Conservation (phyloP, 805 yeast genomes). For the Cyberlindnera samutprakarnensis region DNA sequence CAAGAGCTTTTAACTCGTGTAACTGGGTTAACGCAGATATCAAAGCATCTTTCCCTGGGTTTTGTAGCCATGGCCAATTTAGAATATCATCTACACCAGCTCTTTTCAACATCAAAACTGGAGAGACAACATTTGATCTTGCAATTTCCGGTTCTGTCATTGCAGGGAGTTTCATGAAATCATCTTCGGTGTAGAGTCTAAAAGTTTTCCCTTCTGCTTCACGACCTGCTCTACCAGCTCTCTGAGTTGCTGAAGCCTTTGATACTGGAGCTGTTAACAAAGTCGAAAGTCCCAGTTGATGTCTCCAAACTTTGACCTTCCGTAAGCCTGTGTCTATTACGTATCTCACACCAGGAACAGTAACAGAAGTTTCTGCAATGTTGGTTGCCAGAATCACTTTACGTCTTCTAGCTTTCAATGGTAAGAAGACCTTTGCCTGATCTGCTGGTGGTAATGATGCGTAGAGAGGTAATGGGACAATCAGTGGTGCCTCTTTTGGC, state of each 20-base stretch:
- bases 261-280: constrained; percentile 88
- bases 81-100: constrained; percentile 78
- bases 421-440: constrained; percentile 74
- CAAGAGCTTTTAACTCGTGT: constrained; percentile 71
- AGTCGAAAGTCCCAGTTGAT: constrained; percentile 87
- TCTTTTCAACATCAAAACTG: constrained; percentile 76
- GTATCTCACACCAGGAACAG: constrained; percentile 89
- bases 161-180: constrained; percentile 52
- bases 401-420: constrained; percentile 56
- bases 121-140: constrained; percentile 78
- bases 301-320: constrained; percentile 93
- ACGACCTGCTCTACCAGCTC: constrained; percentile 99
- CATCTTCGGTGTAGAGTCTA: constrained; percentile 71
- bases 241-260: constrained; percentile 87
- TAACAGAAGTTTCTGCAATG: constrained; percentile 96
- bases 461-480: constrained; percentile 78
- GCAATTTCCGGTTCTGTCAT: constrained; percentile 93
- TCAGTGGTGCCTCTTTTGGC: constrained; percentile 66
- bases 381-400: constrained; percentile 90
- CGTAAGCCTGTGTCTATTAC: constrained; percentile 91
- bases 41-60: constrained; percentile 76
- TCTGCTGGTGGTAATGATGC: constrained; percentile 87
- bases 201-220: constrained; percentile 87
- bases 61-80: constrained; percentile 88
- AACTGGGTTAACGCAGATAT: constrained; percentile 71